Percentiles rank a stretch among this genome's conserved stretches.
Conservation (phyloP, 176 grass and related monocot species). For the Ensete glaucum region DNA sequence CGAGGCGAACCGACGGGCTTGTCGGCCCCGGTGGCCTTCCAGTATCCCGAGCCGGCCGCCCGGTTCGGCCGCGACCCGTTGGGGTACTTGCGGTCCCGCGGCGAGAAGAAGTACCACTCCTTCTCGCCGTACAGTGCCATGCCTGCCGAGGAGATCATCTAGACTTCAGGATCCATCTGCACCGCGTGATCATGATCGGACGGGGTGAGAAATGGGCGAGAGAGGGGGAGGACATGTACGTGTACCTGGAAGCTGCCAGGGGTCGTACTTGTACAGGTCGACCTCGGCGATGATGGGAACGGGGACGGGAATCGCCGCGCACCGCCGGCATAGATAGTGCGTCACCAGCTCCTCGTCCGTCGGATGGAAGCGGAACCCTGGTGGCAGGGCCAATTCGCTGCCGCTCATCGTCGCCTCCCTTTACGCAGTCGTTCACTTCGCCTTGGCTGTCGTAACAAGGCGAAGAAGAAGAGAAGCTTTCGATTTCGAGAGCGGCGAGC, state of each 20-base stretch:
- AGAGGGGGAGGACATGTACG: conserved; percentile 46
- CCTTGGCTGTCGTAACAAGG: too few species aligned
- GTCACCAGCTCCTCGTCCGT: conserved; percentile 50
- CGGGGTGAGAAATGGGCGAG: neutral
- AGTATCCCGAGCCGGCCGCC: conserved; percentile 53
- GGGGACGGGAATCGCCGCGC: conserved; percentile 39
- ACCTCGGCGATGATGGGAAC: conserved; percentile 8
- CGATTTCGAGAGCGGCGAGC: too few species aligned
- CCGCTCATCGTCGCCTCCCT: conserved; percentile 31
- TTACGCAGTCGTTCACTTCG: too few species aligned
- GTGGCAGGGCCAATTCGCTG: conserved; percentile 57
- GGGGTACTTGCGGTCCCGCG: conserved; percentile 73
- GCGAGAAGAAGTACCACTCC: conserved; percentile 89
- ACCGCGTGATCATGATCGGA: neutral
- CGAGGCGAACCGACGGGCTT: conserved; percentile 54
- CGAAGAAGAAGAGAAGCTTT: too few species aligned
- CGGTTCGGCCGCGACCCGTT: conserved; percentile 79
- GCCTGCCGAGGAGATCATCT: conserved; percentile 19
- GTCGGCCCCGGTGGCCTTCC: conserved; percentile 79
- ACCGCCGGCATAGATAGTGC: conserved; percentile 71
- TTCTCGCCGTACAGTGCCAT: conserved; percentile 71
- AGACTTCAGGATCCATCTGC: neutral
- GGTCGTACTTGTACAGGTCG: neutral
- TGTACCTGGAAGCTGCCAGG: conserved; percentile 10
- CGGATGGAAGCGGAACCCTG: conserved; percentile 35